These are phyloP conservation scores for Neurospora sp. DNA, from an alignment of 495 filamentous ascomycete genomes.

Conservation along the genomic window DNA sequence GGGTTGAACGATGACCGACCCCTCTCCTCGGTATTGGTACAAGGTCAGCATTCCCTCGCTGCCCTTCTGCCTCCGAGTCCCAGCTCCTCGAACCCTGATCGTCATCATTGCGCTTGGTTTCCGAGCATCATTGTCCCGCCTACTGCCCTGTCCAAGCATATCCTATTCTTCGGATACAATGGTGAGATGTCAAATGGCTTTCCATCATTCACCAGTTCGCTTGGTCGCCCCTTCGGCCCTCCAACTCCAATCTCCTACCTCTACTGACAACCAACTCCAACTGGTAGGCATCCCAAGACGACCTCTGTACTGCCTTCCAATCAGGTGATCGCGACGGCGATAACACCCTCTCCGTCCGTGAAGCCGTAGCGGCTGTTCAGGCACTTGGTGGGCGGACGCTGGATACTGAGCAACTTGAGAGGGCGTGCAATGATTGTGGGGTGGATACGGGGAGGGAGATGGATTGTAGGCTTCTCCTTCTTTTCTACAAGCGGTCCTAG, in stretches of 20 bases:
- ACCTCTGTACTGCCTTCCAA: conserved; percentile 8
- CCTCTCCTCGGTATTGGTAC: not conserved
- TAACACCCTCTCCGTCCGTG: conserved; percentile 9
- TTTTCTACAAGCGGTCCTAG: not conserved
- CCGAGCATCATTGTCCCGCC: not conserved
- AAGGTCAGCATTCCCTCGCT: not conserved
- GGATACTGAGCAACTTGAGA: not conserved
- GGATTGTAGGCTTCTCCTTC: conserved; percentile 7
- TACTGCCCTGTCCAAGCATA: not conserved
- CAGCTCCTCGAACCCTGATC: not conserved
- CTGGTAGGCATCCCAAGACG: conserved; percentile 5
- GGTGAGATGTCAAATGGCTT: not conserved
- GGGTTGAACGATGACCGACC: not conserved
- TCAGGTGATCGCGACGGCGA: conserved; percentile 11
- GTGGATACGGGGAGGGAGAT: conserved; percentile 8
- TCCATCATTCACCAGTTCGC: not conserved
- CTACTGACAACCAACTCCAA: not conserved
- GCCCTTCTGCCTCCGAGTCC: not conserved
- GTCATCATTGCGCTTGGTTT: not conserved
- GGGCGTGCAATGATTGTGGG: conserved; percentile 6
- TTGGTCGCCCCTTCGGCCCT: not conserved
- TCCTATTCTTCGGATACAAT: not conserved
- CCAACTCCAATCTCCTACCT: not conserved
- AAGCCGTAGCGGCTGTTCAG: conserved; percentile 8
- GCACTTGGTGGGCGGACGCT: conserved; percentile 7